Evolutionary conservation across 768 basidiomycete genomes (phyloP).

Genomic region (Coprinopsis strossmayeri): DNA sequence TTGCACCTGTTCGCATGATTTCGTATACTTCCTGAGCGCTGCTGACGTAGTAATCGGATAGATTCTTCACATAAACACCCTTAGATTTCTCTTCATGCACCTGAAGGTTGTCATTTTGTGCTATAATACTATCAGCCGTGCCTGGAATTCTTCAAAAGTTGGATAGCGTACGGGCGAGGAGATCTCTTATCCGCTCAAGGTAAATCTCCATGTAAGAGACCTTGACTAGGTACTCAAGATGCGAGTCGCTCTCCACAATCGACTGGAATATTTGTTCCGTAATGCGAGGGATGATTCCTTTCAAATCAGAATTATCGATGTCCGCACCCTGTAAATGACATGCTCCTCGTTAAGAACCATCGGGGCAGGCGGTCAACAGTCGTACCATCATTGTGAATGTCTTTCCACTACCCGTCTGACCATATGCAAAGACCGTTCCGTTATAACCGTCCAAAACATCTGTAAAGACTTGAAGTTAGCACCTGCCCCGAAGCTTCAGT

Average conservation of each 20-base stretch:
- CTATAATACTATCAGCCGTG: slow-evolving; percentile 27
- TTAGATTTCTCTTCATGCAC: slow-evolving; percentile 97
- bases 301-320: slow-evolving; percentile 89
- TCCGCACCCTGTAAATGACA: slow-evolving; percentile 74
- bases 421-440: slow-evolving; percentile 88
- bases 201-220: slow-evolving; percentile 99
- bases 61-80: slow-evolving; percentile 96
- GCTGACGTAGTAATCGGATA: slow-evolving; percentile 97
- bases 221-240: slow-evolving; percentile 97
- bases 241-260: slow-evolving; percentile 91
- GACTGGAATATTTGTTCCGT: slow-evolving; percentile 99
- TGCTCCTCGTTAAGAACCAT: slow-evolving; percentile 5
- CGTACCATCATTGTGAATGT: slow-evolving; percentile 97
- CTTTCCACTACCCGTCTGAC: slow-evolving; percentile 85
- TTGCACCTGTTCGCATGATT: slow-evolving; percentile 96
- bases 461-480: slow-evolving; percentile 22
- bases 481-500: background rate
- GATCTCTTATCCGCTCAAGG: slow-evolving; percentile 90
- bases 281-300: slow-evolving; percentile 96
- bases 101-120: slow-evolving; percentile 97
- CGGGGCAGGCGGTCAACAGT: slow-evolving; percentile 7
- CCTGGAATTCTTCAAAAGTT: background rate
- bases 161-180: slow-evolving; percentile 81
- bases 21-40: slow-evolving; percentile 95
- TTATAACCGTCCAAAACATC: slow-evolving; percentile 99